Percentiles rank a stretch among this genome's conserved stretches.
phyloP scores from a whole-genome alignment of 495 filamentous ascomycete species.

The Xylaria acuta region DNA sequence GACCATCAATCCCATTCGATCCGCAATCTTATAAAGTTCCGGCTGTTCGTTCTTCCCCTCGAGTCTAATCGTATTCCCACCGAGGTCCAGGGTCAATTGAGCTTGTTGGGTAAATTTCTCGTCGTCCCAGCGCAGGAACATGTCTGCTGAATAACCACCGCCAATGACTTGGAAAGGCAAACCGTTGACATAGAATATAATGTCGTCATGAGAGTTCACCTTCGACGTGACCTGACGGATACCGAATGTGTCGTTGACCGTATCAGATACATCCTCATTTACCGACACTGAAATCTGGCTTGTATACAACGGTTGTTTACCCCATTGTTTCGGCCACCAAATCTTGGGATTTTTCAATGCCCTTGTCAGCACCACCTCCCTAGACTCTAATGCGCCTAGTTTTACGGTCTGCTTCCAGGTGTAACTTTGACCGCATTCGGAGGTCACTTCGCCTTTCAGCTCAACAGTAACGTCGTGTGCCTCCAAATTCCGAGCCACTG shows the following conservation, averaged over 20 bases:
- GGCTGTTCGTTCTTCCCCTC: constrained; percentile 72
- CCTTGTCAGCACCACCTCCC: constrained; percentile 47
- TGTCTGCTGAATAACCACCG: constrained; percentile 65
- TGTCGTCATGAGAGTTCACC: constrained; percentile 61
- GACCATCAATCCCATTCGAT: constrained; percentile 66
- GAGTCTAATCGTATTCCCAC: constrained; percentile 67
- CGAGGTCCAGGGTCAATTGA: constrained; percentile 61
- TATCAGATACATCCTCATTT: constrained; percentile 53
- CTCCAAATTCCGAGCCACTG: constrained; percentile 58
- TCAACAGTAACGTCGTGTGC: constrained; percentile 43
- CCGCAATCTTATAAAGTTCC: constrained; percentile 62
- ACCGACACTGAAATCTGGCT: constrained; percentile 47
- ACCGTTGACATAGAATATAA: constrained; percentile 61
- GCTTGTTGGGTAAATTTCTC: constrained; percentile 53
- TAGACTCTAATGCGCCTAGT: constrained; percentile 44
- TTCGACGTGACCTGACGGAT: constrained; percentile 60
- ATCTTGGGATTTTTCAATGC: constrained; percentile 47
- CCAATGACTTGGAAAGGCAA: constrained; percentile 65
- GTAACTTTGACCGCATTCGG: constrained; percentile 32
- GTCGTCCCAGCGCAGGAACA: constrained; percentile 64
- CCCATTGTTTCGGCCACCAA: constrained; percentile 60
- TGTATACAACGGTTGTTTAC: constrained; percentile 52
- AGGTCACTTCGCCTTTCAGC: constrained; percentile 47
- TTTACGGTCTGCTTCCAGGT: constrained; percentile 42
- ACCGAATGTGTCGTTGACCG: constrained; percentile 51